Base-by-base conservation (phyloP, 805 yeast species). In the Candida tallmaniae region DNA sequence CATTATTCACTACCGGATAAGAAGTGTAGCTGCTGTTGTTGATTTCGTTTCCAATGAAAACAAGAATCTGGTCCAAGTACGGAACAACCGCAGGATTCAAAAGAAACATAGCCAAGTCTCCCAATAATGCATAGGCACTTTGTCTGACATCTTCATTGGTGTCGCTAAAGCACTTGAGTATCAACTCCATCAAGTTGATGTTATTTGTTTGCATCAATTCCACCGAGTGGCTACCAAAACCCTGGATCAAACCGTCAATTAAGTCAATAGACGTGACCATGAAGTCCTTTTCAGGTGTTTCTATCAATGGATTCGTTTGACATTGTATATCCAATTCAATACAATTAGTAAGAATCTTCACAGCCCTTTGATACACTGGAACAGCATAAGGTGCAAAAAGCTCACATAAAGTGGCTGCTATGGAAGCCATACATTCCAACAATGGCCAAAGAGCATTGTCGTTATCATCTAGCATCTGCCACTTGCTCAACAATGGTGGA, bases 211-310 rank as follows among this genome's bases (percentile, higher is more conserved):
- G 47, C 32, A 82, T 69, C 42, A 84, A 61, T 27, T 74, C 81
- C 7, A 68, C 74, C 20, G 79, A 68, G 41, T 78, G 79, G 6
- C 64, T 56, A 10, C 83, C 84, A 37, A 93, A 68, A 1, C 97
- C 97, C 61, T 90, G 97, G 15, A 88, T 80, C 36, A 93, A 63
- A 3, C 98, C 98, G 57, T 90, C 97, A 20, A 93, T 73, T 48
- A 93, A 69, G 53, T 93, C 98, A 25, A 93, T 56, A 1, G 96
- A 77, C 1, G 97, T 86, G 22, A 90, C 87, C 39, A 86, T 73
- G 48, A 89, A 88, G 56, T 89, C 97, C 51, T 82, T 84, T 51
- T 93, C 97, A 0, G 96, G 95, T 1, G 83, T 76, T 18, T 75
- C 78, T 31, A 79, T 67, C 8, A 67, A 65, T 6, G 93, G 88